phyloP scores from a whole-genome alignment of 78 protist species.

The Dictyostelium citrinum region DNA sequence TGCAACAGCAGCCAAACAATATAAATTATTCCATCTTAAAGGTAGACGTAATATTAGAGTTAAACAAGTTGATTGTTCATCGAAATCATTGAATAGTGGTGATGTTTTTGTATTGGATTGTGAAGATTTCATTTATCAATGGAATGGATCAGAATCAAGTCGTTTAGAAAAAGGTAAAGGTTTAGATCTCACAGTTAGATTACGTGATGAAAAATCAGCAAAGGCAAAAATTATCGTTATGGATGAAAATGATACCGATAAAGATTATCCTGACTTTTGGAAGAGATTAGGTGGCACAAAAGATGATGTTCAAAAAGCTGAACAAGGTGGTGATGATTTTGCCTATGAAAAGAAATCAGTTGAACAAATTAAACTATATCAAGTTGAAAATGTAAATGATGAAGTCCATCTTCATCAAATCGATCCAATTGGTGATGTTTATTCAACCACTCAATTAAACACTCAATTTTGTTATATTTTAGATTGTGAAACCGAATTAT shows the following conservation, averaged over 20 bases:
- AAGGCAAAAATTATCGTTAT: conserved; percentile 7
- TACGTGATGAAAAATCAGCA: conserved; percentile 27
- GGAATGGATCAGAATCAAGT: conserved; percentile 52
- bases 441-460: not conserved
- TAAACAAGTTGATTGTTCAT: conserved; percentile 37
- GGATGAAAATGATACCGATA: conserved; percentile 18
- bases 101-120: conserved; percentile 82
- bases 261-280: conserved; percentile 1
- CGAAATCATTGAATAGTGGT: conserved; percentile 59
- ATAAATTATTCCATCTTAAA: conserved; percentile 33
- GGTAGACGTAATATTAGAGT: conserved; percentile 52
- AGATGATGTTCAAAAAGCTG: not conserved
- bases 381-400: not conserved
- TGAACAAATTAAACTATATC: conserved; percentile 12
- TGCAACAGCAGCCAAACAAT: not conserved
- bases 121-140: conserved; percentile 55
- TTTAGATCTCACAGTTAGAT: not conserved
- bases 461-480: not conserved
- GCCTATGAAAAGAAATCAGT: conserved; percentile 32
- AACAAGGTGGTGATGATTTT: conserved; percentile 21
- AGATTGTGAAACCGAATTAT: conserved; percentile 57
- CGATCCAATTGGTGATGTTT: conserved; percentile 15
- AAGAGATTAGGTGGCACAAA: not conserved
- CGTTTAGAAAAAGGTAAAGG: conserved; percentile 22
- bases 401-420: not conserved